These are phyloP conservation scores for Aristolochia fimbriata DNA, from an alignment of 164 flowering plant genomes.

Conservation along the genomic window DNA sequence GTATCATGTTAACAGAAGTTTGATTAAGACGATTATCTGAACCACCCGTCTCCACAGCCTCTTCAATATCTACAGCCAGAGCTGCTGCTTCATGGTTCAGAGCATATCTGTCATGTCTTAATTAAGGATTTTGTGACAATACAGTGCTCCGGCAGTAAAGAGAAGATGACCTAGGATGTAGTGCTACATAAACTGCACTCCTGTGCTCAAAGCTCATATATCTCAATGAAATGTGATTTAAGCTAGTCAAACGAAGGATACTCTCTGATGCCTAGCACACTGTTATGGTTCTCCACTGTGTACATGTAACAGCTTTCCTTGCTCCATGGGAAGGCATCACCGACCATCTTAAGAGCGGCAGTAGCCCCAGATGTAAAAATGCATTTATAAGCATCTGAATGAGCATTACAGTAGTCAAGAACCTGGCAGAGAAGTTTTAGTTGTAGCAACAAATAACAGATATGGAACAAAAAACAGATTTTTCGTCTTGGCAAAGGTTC, in stretches of 20 bases:
- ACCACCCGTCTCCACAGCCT: conserved; percentile 14
- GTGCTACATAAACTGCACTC: no score
- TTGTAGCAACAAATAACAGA: neutral
- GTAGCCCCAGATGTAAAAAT: conserved; percentile 97
- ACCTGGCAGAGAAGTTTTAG: conserved; percentile 32
- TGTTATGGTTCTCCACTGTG: conserved; percentile 93
- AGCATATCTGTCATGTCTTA: conserved; percentile 51
- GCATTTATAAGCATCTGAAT: conserved; percentile 71
- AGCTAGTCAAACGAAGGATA: conserved; percentile 35
- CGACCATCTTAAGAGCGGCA: conserved; percentile 80
- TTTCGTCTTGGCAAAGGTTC: neutral
- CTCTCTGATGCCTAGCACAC: conserved; percentile 98
- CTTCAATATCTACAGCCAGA: conserved; percentile 69
- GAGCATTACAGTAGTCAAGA: conserved; percentile 77
- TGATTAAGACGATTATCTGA: conserved; percentile 3
- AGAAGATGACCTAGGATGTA: neutral
- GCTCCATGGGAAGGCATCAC: conserved; percentile 94
- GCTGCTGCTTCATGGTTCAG: conserved; percentile 68
- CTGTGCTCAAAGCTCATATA: no score
- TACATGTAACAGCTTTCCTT: conserved; percentile 64
- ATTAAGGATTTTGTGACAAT: conserved; percentile 18
- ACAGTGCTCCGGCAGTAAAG: neutral
- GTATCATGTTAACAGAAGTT: conserved; percentile 28
- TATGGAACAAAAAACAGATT: neutral
- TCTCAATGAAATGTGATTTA: neutral